Percentiles rank a stretch among this genome's conserved stretches.
Evolutionary conservation across 2,329 filamentous ascomycete species (phyloP).

Genomic region (Xylariaceae sp.): DNA sequence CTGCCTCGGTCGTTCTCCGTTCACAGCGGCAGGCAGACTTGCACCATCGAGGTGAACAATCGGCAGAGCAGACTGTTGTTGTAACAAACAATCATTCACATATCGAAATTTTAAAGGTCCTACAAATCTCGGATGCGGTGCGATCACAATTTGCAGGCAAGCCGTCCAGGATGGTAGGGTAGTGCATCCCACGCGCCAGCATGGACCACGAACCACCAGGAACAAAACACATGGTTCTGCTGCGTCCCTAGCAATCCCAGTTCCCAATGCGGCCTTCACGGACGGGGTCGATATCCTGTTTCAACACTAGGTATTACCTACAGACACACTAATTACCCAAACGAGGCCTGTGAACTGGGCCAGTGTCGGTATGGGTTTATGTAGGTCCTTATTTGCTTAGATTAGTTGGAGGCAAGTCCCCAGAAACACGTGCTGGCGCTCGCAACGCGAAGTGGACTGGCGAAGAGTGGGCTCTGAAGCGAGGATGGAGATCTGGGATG

Average conservation of each 20-base stretch:
- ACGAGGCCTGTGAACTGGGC: neutral
- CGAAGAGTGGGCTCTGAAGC: conserved; percentile 1
- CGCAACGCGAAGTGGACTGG: conserved; percentile 19
- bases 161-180: neutral
- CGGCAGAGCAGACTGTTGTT: neutral
- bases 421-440: conserved; percentile 21
- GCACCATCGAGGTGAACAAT: neutral
- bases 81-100: too few relatives aligned
- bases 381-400: neutral
- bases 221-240: neutral
- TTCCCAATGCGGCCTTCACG: neutral
- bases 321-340: neutral
- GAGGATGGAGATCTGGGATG: neutral
- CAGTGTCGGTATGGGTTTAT: too few relatives aligned
- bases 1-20: too few relatives aligned
- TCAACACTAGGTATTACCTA: neutral
- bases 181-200: conserved; percentile 7
- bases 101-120: too few relatives aligned
- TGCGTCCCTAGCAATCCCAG: neutral
- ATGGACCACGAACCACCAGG: conserved; percentile 1
- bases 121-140: too few relatives aligned
- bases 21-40: too few relatives aligned
- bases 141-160: neutral
- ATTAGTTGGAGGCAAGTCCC: conserved; percentile 8
- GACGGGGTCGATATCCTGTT: neutral